These are phyloP conservation scores for Pseudogymnoascus destructans DNA, from an alignment of 2,329 filamentous ascomycete species.

Conservation along the genomic window DNA sequence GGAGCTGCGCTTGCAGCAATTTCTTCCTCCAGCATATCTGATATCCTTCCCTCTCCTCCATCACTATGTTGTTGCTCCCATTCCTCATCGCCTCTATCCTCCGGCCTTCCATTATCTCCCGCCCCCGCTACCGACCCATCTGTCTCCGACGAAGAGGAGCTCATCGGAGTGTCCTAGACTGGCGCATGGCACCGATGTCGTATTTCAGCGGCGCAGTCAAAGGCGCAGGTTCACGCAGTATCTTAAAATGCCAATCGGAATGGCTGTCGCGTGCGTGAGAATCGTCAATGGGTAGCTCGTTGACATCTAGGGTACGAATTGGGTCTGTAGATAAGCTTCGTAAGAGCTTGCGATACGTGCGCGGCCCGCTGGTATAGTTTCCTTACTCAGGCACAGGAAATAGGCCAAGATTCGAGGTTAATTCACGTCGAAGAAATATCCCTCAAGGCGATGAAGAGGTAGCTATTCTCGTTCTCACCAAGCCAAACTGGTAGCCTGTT, in stretches of 20 bases:
- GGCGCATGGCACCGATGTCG: slow-evolving; percentile 23
- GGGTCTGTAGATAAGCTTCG: slow-evolving; percentile 1
- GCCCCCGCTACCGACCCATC: slow-evolving; percentile 40
- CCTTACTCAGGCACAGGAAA: background rate
- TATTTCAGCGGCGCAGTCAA: slow-evolving; percentile 13
- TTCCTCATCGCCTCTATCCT: slow-evolving; percentile 16
- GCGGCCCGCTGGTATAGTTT: background rate
- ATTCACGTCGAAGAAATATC: background rate
- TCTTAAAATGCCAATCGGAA: background rate
- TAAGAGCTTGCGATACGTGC: background rate
- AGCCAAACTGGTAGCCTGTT: slow-evolving; percentile 4
- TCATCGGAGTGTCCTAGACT: slow-evolving; percentile 43
- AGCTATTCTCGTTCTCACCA: background rate
- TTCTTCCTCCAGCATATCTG: slow-evolving; percentile 29
- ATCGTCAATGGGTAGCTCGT: background rate
- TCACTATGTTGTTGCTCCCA: slow-evolving; percentile 19
- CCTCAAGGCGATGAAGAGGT: background rate
- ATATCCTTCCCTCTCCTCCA: slow-evolving; percentile 33
- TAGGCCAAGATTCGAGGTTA: background rate
- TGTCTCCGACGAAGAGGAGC: slow-evolving; percentile 51
- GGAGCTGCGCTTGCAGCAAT: slow-evolving; percentile 10
- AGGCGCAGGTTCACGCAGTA: background rate
- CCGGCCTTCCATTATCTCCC: slow-evolving; percentile 31
- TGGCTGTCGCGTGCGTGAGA: background rate
- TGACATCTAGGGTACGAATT: slow-evolving; percentile 2